These are phyloP conservation scores for Fusarium chaquense DNA, from an alignment of 2,329 filamentous ascomycete species.

Conservation along the genomic window DNA sequence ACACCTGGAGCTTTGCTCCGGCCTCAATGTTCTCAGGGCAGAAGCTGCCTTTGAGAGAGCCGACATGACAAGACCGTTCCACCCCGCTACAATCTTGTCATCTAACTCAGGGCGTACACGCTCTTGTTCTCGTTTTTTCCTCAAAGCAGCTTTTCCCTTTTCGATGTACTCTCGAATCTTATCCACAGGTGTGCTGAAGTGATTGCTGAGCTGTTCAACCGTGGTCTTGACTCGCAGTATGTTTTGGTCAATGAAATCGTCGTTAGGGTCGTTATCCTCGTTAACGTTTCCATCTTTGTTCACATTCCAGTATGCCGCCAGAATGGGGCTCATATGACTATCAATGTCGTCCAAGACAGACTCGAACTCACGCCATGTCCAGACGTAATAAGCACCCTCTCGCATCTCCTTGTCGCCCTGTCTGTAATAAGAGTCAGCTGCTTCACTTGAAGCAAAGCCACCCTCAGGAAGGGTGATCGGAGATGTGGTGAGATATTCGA, in stretches of 20 bases:
- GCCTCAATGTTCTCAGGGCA: constrained; percentile 71
- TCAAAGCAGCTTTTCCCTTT: constrained; percentile 75
- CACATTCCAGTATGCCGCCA: constrained; percentile 87
- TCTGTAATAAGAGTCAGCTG: constrained; percentile 84
- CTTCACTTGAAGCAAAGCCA: constrained; percentile 88
- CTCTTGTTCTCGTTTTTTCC: constrained; percentile 77
- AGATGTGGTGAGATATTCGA: constrained; percentile 82
- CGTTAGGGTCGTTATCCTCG: constrained; percentile 84
- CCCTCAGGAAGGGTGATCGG: constrained; percentile 76
- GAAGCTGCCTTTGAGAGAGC: constrained; percentile 82
- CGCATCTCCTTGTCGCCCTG: constrained; percentile 83
- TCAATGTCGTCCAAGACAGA: constrained; percentile 68
- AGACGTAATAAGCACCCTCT: constrained; percentile 94
- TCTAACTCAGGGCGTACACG: constrained; percentile 83
- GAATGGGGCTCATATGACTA: constrained; percentile 74
- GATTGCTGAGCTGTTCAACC: constrained; percentile 75
- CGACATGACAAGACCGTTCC: constrained; percentile 90
- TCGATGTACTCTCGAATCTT: constrained; percentile 77
- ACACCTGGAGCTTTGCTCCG: constrained; percentile 70
- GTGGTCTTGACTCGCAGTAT: constrained; percentile 80
- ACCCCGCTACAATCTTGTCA: constrained; percentile 87
- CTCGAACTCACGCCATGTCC: constrained; percentile 89
- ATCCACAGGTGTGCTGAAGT: constrained; percentile 78
- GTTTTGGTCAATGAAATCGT: constrained; percentile 95
- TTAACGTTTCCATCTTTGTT: constrained; percentile 87